Conservation (phyloP, 805 yeast genomes). For the Nakazawaea wickerhamii region DNA sequence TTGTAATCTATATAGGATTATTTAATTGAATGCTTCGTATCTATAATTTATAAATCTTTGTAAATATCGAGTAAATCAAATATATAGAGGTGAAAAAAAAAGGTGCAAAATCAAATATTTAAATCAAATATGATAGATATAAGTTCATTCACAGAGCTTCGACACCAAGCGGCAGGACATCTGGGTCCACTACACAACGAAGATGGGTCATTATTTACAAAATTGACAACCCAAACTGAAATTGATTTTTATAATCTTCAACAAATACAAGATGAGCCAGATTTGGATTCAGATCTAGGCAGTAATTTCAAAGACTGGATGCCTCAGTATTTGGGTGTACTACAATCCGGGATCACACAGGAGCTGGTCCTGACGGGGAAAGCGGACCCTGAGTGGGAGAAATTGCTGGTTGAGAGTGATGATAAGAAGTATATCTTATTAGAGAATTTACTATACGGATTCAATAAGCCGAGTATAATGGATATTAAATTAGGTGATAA, state of each 20-base stretch:
- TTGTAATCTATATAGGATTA: conserved; percentile 39
- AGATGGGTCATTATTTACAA: conserved; percentile 66
- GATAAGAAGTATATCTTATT: conserved; percentile 51
- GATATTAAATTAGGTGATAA: conserved; percentile 80
- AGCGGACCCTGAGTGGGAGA: conserved; percentile 20
- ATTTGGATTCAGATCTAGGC: conserved; percentile 23
- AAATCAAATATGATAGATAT: conserved; percentile 1
- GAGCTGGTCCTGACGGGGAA: conserved; percentile 17
- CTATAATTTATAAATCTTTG: too few relatives aligned
- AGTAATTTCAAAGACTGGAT: conserved; percentile 45
- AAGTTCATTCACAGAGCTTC: conserved; percentile 24
- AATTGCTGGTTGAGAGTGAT: conserved; percentile 1
- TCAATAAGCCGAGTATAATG: conserved; percentile 59
- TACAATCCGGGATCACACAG: conserved; percentile 39
- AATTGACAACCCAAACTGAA: conserved; percentile 62
- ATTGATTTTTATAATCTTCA: conserved; percentile 55
- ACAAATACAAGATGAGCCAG: conserved; percentile 18
- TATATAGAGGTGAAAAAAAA: neutral
- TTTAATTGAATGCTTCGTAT: neutral
- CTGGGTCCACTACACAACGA: conserved; percentile 64
- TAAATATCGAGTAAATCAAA: too few relatives aligned
- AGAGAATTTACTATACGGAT: conserved; percentile 63
- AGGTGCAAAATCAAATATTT: neutral
- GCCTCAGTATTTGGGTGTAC: conserved; percentile 59
- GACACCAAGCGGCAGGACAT: conserved; percentile 91